phyloP scores from a whole-genome alignment of 257 asterid species.

The Knoxia roxburghii region DNA sequence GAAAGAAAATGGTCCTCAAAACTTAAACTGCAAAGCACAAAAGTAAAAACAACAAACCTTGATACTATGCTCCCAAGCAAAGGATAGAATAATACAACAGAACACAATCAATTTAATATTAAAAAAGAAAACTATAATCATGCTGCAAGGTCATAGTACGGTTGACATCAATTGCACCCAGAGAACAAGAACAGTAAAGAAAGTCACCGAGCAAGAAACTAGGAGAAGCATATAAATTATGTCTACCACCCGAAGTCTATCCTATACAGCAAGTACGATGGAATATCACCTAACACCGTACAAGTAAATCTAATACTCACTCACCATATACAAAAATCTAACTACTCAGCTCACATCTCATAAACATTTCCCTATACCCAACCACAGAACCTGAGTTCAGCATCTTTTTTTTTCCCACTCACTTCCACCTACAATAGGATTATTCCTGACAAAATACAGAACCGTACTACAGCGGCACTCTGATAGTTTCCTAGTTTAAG shows the following conservation, averaged over 20 bases:
- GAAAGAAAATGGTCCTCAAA: background rate
- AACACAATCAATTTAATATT: background rate
- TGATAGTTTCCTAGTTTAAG: background rate
- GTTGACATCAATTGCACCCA: background rate
- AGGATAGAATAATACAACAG: background rate
- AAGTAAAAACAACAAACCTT: background rate
- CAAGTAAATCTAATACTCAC: background rate
- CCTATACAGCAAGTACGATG: background rate
- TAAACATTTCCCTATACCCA: background rate
- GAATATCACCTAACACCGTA: background rate
- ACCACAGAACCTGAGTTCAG: background rate
- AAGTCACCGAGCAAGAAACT: background rate
- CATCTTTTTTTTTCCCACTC: background rate
- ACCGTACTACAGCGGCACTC: background rate
- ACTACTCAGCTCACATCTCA: background rate
- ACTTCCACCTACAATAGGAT: background rate
- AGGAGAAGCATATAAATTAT: background rate
- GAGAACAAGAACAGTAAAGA: background rate
- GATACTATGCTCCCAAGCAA: background rate
- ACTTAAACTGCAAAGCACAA: background rate
- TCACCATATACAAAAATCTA: background rate
- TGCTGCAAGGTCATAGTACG: background rate
- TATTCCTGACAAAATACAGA: background rate
- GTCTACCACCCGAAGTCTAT: background rate
- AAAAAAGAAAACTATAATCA: background rate